Evolutionary conservation across 2,329 filamentous ascomycete genomes (phyloP), one percentile per base, ranked within the genome.

Genomic region (Alternaria sp.): DNA sequence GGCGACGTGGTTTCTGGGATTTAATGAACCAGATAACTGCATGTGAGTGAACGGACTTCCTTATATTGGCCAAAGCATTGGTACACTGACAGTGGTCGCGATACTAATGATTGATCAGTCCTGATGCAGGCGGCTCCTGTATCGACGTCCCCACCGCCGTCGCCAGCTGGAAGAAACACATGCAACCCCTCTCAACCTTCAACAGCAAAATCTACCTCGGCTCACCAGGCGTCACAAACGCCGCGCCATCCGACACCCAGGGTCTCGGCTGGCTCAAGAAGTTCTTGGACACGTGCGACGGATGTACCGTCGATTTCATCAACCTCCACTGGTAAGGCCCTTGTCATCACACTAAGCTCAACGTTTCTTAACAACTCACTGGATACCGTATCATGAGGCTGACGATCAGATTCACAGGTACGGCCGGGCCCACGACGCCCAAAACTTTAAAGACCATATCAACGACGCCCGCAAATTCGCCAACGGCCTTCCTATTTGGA

Each of bases 401-500:
- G 4, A 22, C 2, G 5, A 5, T 32, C 6, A 7, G 1, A 44
- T 5, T 14, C 1, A 4, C 25, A 69, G 67, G 67, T 77, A 79
- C 52, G 72, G 41, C 9, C 4, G 14, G 7, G 59, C 56, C 2
- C 36, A 7, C 16, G 73, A 74, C 36, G 57, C 70, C 18, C 62
- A 59, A 2, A 70, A 74, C 54, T 78, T 79, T 66, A 73, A 78
- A 60, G 54, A 65, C 3, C 68, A 78, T 44, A 87, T 77, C 38
- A 36, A 62, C 0, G 55, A 66, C 1, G 66, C 73, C 0, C 60
- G 65, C 14, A 48, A 59, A 3, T 38, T 87, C 16, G 88, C 87
- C 52, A 85, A 85, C 32, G 88, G 86, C 77, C 69, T 69, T 4
- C 74, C 73, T 0, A 64, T 79, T 25, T 79, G 75, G 76, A 68